Evolutionary conservation across 208 protist species (phyloP), one percentile per base, ranked within the genome.

Genomic region (Acanthamoeba royreba): DNA sequence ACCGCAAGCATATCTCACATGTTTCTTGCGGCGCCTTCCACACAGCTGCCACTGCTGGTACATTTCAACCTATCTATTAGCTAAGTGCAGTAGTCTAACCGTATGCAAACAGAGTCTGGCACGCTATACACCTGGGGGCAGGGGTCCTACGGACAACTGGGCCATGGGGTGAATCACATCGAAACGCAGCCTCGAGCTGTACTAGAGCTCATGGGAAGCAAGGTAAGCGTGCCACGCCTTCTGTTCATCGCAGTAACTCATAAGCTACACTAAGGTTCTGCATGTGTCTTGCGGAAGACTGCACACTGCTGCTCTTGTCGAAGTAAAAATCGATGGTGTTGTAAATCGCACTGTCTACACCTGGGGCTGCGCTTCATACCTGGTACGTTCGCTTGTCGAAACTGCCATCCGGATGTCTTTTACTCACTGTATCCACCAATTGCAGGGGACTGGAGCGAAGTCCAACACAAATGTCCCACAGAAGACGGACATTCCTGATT

Each of bases 81-180:
- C 17, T n/a, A 25, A 35, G 55, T 7, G 11, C 9, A 13, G 17
- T 28, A 28, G 25, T 28, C 25, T 7, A 19, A 35, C 9, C 7
- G 7, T 28, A 31, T 2, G 9, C 55, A 19, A 9, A 25, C 40
- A 81, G 69, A 81, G 11, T 49, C 69, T 17, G 69, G 69, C 2
- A 28, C 69, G 35, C 69, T 81, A 11, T 81, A 47, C 40, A 81
- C 69, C 19, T 81, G 69, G 69, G 69, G 49, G 3, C 79, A 88
- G 79, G 79, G 79, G n/a, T 88, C 79, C 8, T 88, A 63, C n/a
- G 79, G 79, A 0, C 79, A 88, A 47, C 79, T 88, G 28, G 79
- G 47, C 1, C 79, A 88, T 38, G 79, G 79, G n/a, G 79, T 38
- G 31, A 52, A 9, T 31, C 43, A 88, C 8, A 53, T 45, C 15